phyloP scores from a whole-genome alignment of 1,139 yeast genomes.

The Debaryomyces sp. region DNA sequence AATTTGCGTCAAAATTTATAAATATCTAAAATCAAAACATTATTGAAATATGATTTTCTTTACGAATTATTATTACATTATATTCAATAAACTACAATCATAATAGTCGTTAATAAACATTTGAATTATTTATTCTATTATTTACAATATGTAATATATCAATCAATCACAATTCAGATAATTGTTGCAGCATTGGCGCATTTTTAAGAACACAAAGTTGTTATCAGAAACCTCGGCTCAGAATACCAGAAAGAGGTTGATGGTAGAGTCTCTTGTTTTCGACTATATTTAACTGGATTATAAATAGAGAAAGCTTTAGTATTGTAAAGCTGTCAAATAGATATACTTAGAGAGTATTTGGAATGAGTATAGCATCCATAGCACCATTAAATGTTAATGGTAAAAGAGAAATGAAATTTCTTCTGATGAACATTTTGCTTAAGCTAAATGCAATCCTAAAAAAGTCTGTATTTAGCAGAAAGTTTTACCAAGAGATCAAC shows the following conservation, averaged over 20 bases:
- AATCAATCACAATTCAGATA: not conserved
- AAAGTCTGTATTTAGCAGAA: slow-evolving; percentile 34
- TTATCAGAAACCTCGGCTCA: slow-evolving; percentile 1
- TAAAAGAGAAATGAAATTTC: slow-evolving; percentile 5
- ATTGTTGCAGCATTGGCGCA: not conserved
- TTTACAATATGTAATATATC: not conserved
- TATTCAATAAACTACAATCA: not conserved
- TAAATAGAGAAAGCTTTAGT: not conserved
- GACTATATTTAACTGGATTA: not conserved
- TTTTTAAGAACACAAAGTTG: not conserved
- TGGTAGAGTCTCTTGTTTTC: not conserved
- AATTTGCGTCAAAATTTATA: not conserved
- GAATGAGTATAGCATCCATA: slow-evolving; percentile 19
- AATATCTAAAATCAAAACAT: not conserved
- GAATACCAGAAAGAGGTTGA: not conserved
- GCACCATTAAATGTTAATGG: slow-evolving; percentile 16
- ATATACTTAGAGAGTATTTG: not conserved
- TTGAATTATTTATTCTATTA: not conserved
- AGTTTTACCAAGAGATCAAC: slow-evolving; percentile 46
- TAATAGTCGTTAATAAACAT: not conserved
- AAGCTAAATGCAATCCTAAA: slow-evolving; percentile 24
- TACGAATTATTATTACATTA: not conserved
- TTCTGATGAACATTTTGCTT: slow-evolving; percentile 24
- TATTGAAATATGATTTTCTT: not conserved
- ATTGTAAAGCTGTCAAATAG: not conserved